These are phyloP conservation scores for Colletotrichum spinosum DNA, from an alignment of 2,329 filamentous ascomycete genomes.

Conservation along the genomic window DNA sequence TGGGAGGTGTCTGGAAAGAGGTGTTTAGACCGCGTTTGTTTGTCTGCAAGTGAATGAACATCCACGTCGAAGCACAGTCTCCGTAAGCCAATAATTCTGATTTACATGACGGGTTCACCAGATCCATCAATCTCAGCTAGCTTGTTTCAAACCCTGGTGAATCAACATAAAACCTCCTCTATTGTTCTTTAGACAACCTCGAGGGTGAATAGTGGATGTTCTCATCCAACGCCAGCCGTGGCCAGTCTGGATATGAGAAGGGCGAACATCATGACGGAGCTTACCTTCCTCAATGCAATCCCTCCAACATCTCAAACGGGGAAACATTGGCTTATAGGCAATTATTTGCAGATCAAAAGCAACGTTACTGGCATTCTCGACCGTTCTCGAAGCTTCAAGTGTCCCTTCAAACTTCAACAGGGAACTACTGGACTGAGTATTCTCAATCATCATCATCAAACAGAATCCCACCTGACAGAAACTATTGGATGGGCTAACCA, in stretches of 20 bases:
- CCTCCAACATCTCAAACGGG: background rate
- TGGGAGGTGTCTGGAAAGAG: background rate
- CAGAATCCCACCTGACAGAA: constrained; percentile 6
- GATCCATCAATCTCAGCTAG: too few relatives aligned
- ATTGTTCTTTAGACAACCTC: too few relatives aligned
- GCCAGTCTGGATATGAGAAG: too few relatives aligned
- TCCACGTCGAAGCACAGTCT: background rate
- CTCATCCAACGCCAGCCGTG: too few relatives aligned
- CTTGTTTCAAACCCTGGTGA: too few relatives aligned
- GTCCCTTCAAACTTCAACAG: background rate
- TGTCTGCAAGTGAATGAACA: background rate
- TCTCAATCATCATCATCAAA: constrained; percentile 15
- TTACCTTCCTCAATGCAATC: too few relatives aligned
- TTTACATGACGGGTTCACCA: too few relatives aligned
- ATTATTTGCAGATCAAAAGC: background rate
- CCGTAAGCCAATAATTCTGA: too few relatives aligned
- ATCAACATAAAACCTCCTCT: too few relatives aligned
- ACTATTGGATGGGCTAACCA: constrained; percentile 25
- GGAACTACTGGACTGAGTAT: background rate
- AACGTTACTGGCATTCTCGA: background rate
- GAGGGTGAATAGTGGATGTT: too few relatives aligned
- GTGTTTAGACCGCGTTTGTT: background rate
- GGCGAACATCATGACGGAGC: too few relatives aligned
- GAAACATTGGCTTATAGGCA: background rate
- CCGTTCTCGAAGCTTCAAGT: background rate